Evolutionary conservation across 2,329 filamentous ascomycete species (phyloP), one percentile per base, ranked within the genome.

Genomic region (Gaeumannomyces sp.): DNA sequence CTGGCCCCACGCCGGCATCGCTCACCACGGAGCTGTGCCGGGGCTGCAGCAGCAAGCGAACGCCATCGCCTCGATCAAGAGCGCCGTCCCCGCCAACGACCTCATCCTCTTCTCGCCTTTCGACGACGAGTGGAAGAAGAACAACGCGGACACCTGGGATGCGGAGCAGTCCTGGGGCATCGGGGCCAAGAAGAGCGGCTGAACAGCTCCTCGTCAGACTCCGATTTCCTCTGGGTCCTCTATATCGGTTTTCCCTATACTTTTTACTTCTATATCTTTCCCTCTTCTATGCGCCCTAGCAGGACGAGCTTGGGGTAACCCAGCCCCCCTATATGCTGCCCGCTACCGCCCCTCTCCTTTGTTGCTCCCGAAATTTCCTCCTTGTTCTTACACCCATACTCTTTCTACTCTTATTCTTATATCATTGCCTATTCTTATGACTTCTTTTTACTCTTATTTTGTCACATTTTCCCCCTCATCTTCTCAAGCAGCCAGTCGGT

Each of bases 101-200:
- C 71, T 94, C 59, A 83, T 93, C 68, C 78, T 96, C 28, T 94
- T 95, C 77, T 90, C 89, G 33, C 88, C 90, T 4, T 94, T 89
- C 78, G 89, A 96, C 75, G 89, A 92, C 67, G 71, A 81, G 62
- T 96, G 92, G 92, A 96, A 96, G 81, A 74, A 78, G 57, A 83
- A 90, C 69, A 82, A 78, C 64, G 74, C 79, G 2, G 80, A 75
- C 28, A 89, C 89, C 1, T 91, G 89, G 75, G 83, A 85, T 66
- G 85, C 90, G 2, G 92, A 96, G 78, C 84, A 87, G 74, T 92
- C 82, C 76, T 95, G 91, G 90, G 92, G 91, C 38, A 85, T 90
- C 28, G 28, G 16, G 13, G 28, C 28, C 25, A 56, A 56, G 38
- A 33, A 29, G 31, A 28, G 45, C 8, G 45, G 45, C 2, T 59